These are phyloP conservation scores for Kodamaea ohmeri DNA, from an alignment of 1,139 yeast species.

Conservation along the genomic window DNA sequence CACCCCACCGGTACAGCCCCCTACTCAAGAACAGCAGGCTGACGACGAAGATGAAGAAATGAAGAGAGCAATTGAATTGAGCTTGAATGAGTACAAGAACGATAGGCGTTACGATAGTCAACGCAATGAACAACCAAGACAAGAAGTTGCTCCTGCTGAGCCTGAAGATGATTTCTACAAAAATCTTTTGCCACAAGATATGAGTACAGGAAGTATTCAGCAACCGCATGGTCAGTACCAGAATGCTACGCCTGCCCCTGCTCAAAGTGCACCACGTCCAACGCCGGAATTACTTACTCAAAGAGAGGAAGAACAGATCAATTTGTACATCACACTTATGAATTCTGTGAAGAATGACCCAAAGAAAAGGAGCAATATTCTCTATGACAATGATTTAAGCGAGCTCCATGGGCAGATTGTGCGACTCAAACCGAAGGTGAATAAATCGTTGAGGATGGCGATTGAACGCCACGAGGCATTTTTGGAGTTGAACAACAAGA, in stretches of 20 bases:
- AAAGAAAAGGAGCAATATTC: constrained; percentile 47
- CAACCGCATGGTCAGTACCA: no score
- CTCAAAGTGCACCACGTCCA: no score
- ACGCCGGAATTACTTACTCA: constrained; percentile 43
- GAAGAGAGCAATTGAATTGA: constrained; percentile 95
- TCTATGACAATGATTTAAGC: constrained; percentile 61
- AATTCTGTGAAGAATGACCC: constrained; percentile 51
- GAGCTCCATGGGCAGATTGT: constrained; percentile 64
- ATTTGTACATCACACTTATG: constrained; percentile 66
- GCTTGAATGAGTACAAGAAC: constrained; percentile 69
- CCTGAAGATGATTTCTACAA: constrained; percentile 33
- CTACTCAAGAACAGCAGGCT: constrained; percentile 17
- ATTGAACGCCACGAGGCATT: constrained; percentile 66
- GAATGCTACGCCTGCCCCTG: no score
- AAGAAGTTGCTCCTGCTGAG: constrained; percentile 14
- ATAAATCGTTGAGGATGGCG: constrained; percentile 60
- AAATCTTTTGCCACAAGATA: constrained; percentile 19
- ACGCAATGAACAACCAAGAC: no score
- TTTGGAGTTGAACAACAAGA: constrained; percentile 77
- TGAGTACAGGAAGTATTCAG: not conserved
- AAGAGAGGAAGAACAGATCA: constrained; percentile 65
- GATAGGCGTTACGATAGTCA: constrained; percentile 27
- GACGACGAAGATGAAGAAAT: constrained; percentile 86
- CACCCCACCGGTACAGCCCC: constrained; percentile 3
- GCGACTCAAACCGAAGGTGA: constrained; percentile 71